Percentiles rank a stretch among this genome's conserved stretches.
Evolutionary conservation across 495 filamentous ascomycete genomes (phyloP).

Genomic region (Aspergillus egyptiacus): DNA sequence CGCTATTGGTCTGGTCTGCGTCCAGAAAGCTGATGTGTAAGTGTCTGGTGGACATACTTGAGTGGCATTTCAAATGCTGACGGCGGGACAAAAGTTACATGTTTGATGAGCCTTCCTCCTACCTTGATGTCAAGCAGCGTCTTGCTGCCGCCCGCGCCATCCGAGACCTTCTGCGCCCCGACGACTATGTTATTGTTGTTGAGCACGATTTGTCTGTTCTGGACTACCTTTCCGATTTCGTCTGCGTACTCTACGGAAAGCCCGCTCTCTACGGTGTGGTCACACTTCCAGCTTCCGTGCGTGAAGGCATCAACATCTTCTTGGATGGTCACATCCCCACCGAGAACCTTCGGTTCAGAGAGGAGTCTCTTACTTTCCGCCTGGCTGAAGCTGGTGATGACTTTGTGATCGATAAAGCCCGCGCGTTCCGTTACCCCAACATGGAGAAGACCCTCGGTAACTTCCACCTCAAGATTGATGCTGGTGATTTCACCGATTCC

Average conservation of each 20-base stretch:
- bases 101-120: slow-evolving; percentile 99
- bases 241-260: slow-evolving; percentile 92
- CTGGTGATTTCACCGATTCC: slow-evolving; percentile 88
- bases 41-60: slow-evolving; percentile 19
- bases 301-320: slow-evolving; percentile 99
- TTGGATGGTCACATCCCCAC: slow-evolving; percentile 95
- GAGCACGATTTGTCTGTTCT: slow-evolving; percentile 98
- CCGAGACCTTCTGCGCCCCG: slow-evolving; percentile 74
- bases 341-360: slow-evolving; percentile 96
- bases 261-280: slow-evolving; percentile 97
- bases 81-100: slow-evolving; percentile 67
- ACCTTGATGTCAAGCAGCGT: slow-evolving; percentile 97
- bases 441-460: slow-evolving; percentile 93
- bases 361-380: slow-evolving; percentile 94
- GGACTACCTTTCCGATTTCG: slow-evolving; percentile 96
- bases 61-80: background rate
- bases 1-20: slow-evolving; percentile 90
- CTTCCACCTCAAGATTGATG: slow-evolving; percentile 78
- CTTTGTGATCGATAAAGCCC: slow-evolving; percentile 76
- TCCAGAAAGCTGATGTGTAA: slow-evolving; percentile 93
- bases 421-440: slow-evolving; percentile 75
- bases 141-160: slow-evolving; percentile 87
- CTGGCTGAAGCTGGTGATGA: slow-evolving; percentile 90
- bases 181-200: slow-evolving; percentile 96
- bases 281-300: slow-evolving; percentile 90